phyloP scores from a whole-genome alignment of 306 rosid genomes.

The Cucurbita argyrosperma region DNA sequence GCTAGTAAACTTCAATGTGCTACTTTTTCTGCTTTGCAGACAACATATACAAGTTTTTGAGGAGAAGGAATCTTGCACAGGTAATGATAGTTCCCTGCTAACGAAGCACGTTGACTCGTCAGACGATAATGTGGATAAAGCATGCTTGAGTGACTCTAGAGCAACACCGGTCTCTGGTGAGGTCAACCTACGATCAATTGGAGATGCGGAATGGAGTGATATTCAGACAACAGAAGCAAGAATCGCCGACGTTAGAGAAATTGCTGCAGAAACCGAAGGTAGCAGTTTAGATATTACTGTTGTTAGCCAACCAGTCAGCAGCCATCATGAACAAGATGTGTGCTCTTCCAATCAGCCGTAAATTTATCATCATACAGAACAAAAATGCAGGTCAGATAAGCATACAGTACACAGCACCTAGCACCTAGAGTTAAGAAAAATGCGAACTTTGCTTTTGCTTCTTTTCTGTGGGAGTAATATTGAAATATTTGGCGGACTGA shows the following conservation, averaged over 20 bases:
- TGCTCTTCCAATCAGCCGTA: slow-evolving; percentile 35
- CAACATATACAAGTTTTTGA: slow-evolving; percentile 76
- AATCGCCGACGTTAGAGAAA: slow-evolving; percentile 88
- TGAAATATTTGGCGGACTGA: not conserved
- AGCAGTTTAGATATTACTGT: slow-evolving; percentile 90
- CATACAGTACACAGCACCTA: not conserved
- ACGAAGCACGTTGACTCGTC: slow-evolving; percentile 86
- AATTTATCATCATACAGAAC: not conserved
- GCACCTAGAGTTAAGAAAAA: not conserved
- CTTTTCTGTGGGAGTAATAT: not conserved
- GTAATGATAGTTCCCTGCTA: slow-evolving; percentile 19
- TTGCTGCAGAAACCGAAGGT: slow-evolving; percentile 51
- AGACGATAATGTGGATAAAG: slow-evolving; percentile 84
- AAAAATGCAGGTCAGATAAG: not conserved
- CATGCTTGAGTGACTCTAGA: slow-evolving; percentile 78
- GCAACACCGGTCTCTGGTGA: slow-evolving; percentile 51
- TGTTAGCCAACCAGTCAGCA: slow-evolving; percentile 53
- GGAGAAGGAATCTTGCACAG: slow-evolving; percentile 80
- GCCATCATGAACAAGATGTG: slow-evolving; percentile 58
- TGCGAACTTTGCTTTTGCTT: not conserved
- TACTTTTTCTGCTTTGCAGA: slow-evolving; percentile 25
- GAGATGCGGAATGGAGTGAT: slow-evolving; percentile 81
- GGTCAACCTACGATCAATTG: slow-evolving; percentile 42
- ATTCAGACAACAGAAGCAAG: slow-evolving; percentile 88
- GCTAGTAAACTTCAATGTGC: no score